Conservation (phyloP, 805 yeast species). For the Kluyveromyces aestuarii region DNA sequence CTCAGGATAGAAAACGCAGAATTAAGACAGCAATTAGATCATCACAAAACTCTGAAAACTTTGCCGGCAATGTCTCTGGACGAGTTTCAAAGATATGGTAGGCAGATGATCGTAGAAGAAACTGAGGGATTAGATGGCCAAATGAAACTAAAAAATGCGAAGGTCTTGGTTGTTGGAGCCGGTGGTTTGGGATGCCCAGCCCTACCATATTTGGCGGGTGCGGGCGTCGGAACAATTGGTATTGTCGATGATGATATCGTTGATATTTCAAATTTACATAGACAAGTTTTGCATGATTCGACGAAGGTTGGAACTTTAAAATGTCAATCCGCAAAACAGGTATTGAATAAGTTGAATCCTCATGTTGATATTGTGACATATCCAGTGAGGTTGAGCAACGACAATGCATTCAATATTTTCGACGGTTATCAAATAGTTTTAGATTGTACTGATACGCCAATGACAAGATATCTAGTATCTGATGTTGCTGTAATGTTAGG, state of each 20-base stretch:
- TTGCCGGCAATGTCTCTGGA: slow-evolving; percentile 34
- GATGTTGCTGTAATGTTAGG: slow-evolving; percentile 68
- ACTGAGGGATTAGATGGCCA: slow-evolving; percentile 50
- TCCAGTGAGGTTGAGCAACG: slow-evolving; percentile 40
- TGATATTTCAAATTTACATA: slow-evolving; percentile 75
- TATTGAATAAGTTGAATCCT: slow-evolving; percentile 55
- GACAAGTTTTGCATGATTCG: slow-evolving; percentile 77
- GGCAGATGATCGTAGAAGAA: slow-evolving; percentile 90
- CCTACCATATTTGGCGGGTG: slow-evolving; percentile 69
- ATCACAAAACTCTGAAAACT: not conserved
- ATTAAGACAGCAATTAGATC: slow-evolving; percentile 11
- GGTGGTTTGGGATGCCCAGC: slow-evolving; percentile 97
- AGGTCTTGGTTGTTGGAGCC: slow-evolving; percentile 79
- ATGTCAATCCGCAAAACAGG: slow-evolving; percentile 65
- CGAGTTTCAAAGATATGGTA: slow-evolving; percentile 79
- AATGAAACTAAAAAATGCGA: slow-evolving; percentile 43
- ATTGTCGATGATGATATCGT: slow-evolving; percentile 83
- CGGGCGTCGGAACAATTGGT: slow-evolving; percentile 81
- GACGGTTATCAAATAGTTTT: slow-evolving; percentile 63
- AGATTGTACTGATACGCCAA: slow-evolving; percentile 94
- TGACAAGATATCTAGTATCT: slow-evolving; percentile 74
- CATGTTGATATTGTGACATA: slow-evolving; percentile 46
- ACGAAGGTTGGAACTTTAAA: slow-evolving; percentile 60
- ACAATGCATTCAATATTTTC: slow-evolving; percentile 57
- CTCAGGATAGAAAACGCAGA: slow-evolving; percentile 21